These are phyloP conservation scores for Cucumis hystrix DNA, from an alignment of 306 rosid species.

Conservation along the genomic window DNA sequence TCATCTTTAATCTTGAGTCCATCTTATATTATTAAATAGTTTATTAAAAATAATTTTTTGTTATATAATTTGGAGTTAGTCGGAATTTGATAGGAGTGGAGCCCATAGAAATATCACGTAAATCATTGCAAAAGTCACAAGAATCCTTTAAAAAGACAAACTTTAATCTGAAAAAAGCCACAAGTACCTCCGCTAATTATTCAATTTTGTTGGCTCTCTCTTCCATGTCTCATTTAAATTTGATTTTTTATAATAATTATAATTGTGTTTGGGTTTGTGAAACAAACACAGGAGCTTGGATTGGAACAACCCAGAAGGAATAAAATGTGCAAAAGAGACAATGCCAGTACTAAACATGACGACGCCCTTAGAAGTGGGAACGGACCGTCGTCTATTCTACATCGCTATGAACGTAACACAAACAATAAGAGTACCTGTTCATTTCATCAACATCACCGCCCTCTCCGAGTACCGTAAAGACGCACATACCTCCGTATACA, in stretches of 20 bases:
- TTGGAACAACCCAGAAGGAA: conserved; percentile 80
- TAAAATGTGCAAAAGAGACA: conserved; percentile 83
- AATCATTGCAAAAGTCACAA: neutral
- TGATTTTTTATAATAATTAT: too few relatives aligned
- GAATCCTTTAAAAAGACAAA: neutral
- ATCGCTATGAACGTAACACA: conserved; percentile 34
- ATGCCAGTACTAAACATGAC: conserved; percentile 46
- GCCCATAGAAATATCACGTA: neutral
- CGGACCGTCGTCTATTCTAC: conserved; percentile 51
- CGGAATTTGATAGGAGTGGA: neutral
- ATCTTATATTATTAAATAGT: too few relatives aligned
- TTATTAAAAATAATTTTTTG: too few relatives aligned
- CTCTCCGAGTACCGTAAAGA: conserved; percentile 77
- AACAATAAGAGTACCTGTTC: conserved; percentile 40
- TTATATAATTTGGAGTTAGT: too few relatives aligned
- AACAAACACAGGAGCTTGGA: conserved; percentile 45
- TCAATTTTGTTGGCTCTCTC: neutral
- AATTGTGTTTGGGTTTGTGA: too few relatives aligned
- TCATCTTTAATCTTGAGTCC: too few relatives aligned
- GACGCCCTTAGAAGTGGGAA: conserved; percentile 47
- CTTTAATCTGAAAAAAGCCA: neutral
- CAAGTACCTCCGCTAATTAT: neutral
- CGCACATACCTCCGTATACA: conserved; percentile 79
- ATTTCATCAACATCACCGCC: conserved; percentile 58
- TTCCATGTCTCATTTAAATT: neutral